Evolutionary conservation across 176 grass and related monocot species (phyloP), one percentile per base, ranked within the genome.

Genomic region (Cymbopogon citratus): DNA sequence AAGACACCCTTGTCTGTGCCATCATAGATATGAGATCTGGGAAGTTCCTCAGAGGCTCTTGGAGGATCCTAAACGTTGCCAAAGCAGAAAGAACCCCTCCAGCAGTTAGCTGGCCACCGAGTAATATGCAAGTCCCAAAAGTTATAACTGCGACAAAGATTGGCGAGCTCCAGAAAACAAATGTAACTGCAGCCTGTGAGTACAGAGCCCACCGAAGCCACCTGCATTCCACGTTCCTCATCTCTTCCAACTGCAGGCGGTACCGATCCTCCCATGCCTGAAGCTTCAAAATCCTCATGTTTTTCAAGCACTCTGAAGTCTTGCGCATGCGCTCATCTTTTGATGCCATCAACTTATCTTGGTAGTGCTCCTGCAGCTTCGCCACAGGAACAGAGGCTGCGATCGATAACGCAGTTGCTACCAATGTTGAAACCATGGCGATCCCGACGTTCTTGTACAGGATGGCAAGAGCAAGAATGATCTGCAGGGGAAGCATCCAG

Each of bases 151-250:
- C 82, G 1, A 99, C 92, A 74, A 99, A 99, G 70, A 99, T 99
- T 3, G 96, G 96, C 5, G 96, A 99, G n/a, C 96, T 91, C 96
- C 96, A 99, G 88, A 99, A 99, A 66, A 99, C 92, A 65, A 99
- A 99, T 14, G 96, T 99, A 34, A 99, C 92, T 49, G 94, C 85
- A 62, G 96, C 88, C 67, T 99, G 96, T 27, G 96, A 87, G 73
- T 99, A 99, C 39, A 99, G 45, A 77, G 96, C 90, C 64, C 86
- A 91, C 65, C 66, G 75, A 34, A 99, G 96, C 96, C 96, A 99
- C 69, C 56, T 89, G 79, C 88, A 95, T 73, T 99, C 96, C 7
- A 92, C 90, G 21, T 84, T 93, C 64, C 96, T 92, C 92, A 99
- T 99, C 75, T 95, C 88, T 83, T 99, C 92, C 71, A 99, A 71